Base-by-base conservation (phyloP, 129 eudicot genomes). In the Chrysanthemum seticuspe region DNA sequence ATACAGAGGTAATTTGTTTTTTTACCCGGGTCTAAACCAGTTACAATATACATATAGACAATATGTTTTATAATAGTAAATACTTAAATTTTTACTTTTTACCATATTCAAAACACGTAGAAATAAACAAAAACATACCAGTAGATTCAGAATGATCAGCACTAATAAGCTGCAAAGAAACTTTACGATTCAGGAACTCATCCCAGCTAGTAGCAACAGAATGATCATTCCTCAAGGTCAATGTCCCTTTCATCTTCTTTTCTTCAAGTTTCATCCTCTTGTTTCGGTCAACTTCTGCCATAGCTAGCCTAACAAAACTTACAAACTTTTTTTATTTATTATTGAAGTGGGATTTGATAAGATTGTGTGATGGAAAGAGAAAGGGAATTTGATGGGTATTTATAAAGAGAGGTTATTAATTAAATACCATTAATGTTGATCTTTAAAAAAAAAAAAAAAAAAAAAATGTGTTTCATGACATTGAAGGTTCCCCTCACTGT, bases 131-230 rank as follows among this genome's bases (percentile, higher is more conserved):
- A 21, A 51, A 66, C 76, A 10, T 72, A 84, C 85, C 81, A 0
- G 70, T 74, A 53, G 90, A 55, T 62, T 80, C 74, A 44, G 62
- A 66, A 75, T 63, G 34, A 44, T 4, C 64, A 36, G 87, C 72
- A 74, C 97, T 87, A 71, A 91, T 74, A 76, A 91, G 90, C 14
- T 74, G 89, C 36, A 91, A 63, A 45, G 83, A 82, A 15, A 91
- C 92, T 63, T 66, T 84, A 4, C 69, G 74, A 8, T 89, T 89
- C 12, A 82, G 18, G 19, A 91, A 1, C 51, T 87, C 95, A 69
- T 88, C 76, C 6, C 1, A 4, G 59, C 1, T 27, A 54, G 68
- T 13, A 8, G 48, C 48, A 11, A 65, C 0, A 1, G 62, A 27
- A 55, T 79, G 80, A 69, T 84, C 76, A 67, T 80, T 81, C 78